Percentiles rank a stretch among this genome's conserved stretches.
phyloP scores from a whole-genome alignment of 2,329 filamentous ascomycete species.

The Ceratocystis eucalypticola region DNA sequence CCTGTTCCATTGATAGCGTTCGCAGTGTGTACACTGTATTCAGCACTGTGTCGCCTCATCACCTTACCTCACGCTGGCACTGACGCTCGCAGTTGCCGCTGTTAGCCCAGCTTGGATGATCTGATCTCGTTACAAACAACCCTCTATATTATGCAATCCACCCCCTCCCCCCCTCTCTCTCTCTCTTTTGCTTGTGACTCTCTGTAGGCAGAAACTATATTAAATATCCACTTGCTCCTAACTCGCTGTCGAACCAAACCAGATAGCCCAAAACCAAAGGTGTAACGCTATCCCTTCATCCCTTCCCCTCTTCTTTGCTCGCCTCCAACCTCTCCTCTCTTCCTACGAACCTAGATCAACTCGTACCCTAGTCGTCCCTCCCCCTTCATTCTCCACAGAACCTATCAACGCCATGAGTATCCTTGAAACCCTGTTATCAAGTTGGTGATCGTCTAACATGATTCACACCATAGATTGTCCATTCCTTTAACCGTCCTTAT shows the following conservation, averaged over 20 bases:
- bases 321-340: neutral
- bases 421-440: neutral
- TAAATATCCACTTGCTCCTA: too few species aligned
- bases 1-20: neutral
- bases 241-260: neutral
- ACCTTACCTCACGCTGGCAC: neutral
- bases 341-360: neutral
- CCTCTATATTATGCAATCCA: neutral
- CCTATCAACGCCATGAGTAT: slow-evolving; percentile 4
- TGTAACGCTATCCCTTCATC: neutral
- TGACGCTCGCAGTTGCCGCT: neutral
- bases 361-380: neutral
- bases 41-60: neutral
- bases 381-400: slow-evolving; percentile 3
- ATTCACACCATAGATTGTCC: neutral
- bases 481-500: neutral
- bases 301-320: neutral
- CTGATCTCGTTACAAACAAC: neutral
- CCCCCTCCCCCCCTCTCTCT: neutral
- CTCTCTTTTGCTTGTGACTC: neutral
- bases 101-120: neutral
- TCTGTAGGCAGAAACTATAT: neutral
- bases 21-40: neutral
- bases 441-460: neutral
- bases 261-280: neutral